Evolutionary conservation across 2,329 filamentous ascomycete species (phyloP).

Genomic region (Paecilomyces fulvus): DNA sequence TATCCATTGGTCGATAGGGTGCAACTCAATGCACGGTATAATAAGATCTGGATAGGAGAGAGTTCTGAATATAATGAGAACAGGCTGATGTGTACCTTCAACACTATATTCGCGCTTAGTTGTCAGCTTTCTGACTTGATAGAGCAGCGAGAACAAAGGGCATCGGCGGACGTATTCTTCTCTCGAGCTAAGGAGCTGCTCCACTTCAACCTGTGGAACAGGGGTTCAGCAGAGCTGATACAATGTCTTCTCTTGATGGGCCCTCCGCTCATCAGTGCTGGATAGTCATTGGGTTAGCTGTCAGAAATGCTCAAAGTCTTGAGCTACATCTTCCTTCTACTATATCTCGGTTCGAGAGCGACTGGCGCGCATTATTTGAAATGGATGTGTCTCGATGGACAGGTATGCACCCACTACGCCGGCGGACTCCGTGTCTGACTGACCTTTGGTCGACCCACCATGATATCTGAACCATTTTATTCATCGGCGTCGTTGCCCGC

Average conservation of each 20-base stretch:
- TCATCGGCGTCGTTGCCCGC: slow-evolving; percentile 20
- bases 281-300: slow-evolving; percentile 41
- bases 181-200: slow-evolving; percentile 35
- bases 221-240: slow-evolving; percentile 36
- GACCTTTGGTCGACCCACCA: slow-evolving; percentile 29
- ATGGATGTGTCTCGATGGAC: slow-evolving; percentile 30
- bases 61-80: slow-evolving; percentile 31
- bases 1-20: slow-evolving; percentile 39
- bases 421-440: slow-evolving; percentile 6
- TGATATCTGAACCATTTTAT: slow-evolving; percentile 23
- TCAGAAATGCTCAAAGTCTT: slow-evolving; percentile 41
- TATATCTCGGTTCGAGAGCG: slow-evolving; percentile 10
- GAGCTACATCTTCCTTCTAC: slow-evolving; percentile 39
- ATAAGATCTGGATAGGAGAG: slow-evolving; percentile 34
- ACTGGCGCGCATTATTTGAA: slow-evolving; percentile 25
- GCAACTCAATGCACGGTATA: slow-evolving; percentile 32
- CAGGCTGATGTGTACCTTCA: slow-evolving; percentile 38
- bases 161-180: slow-evolving; percentile 36
- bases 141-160: slow-evolving; percentile 31
- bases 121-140: slow-evolving; percentile 38
- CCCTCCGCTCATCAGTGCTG: slow-evolving; percentile 41
- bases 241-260: slow-evolving; percentile 42
- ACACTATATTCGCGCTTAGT: slow-evolving; percentile 40
- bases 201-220: slow-evolving; percentile 36
- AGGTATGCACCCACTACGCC: slow-evolving; percentile 12